Conservation (phyloP, 768 basidiomycete species). For the Xanthoconium stramineum region DNA sequence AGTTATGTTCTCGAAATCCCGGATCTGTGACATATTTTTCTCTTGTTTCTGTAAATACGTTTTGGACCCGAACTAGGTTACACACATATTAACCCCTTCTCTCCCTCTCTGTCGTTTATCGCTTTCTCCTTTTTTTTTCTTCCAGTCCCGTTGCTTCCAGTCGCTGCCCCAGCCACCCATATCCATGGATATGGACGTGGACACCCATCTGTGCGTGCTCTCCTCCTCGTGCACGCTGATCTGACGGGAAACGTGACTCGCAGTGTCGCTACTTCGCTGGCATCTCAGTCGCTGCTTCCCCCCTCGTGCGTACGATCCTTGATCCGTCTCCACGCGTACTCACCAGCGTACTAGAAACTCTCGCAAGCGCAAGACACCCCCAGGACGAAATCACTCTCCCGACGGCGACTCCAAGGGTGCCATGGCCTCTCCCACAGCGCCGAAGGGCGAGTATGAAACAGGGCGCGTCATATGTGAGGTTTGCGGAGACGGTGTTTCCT, state of each 20-base stretch:
- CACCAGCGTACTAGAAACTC: slow-evolving; percentile 26
- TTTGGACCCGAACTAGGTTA: slow-evolving; percentile 36
- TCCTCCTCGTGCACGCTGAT: slow-evolving; percentile 9
- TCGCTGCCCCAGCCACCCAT: slow-evolving; percentile 8
- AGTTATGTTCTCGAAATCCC: slow-evolving; percentile 40
- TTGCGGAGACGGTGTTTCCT: slow-evolving; percentile 60
- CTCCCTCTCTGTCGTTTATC: slow-evolving; percentile 17
- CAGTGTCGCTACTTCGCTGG: slow-evolving; percentile 12
- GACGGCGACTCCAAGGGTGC: slow-evolving; percentile 11
- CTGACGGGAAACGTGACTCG: slow-evolving; percentile 10
- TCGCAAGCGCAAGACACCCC: slow-evolving; percentile 41
- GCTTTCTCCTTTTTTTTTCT: slow-evolving; percentile 4
- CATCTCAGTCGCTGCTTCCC: slow-evolving; percentile 14
- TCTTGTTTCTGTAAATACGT: slow-evolving; percentile 39
- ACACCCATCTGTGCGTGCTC: slow-evolving; percentile 18
- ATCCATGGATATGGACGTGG: slow-evolving; percentile 19
- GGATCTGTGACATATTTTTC: slow-evolving; percentile 40
- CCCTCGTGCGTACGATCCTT: slow-evolving; percentile 21
- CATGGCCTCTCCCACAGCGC: slow-evolving; percentile 13
- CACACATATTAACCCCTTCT: slow-evolving; percentile 34
- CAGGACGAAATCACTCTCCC: slow-evolving; percentile 19
- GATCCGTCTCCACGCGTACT: slow-evolving; percentile 18
- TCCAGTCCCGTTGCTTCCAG: neutral
- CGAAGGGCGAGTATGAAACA: slow-evolving; percentile 56
- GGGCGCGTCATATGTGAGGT: slow-evolving; percentile 65